Percentiles rank a stretch among this genome's conserved stretches.
phyloP scores from a whole-genome alignment of 306 rosid species.

The Cucurbita pepo region DNA sequence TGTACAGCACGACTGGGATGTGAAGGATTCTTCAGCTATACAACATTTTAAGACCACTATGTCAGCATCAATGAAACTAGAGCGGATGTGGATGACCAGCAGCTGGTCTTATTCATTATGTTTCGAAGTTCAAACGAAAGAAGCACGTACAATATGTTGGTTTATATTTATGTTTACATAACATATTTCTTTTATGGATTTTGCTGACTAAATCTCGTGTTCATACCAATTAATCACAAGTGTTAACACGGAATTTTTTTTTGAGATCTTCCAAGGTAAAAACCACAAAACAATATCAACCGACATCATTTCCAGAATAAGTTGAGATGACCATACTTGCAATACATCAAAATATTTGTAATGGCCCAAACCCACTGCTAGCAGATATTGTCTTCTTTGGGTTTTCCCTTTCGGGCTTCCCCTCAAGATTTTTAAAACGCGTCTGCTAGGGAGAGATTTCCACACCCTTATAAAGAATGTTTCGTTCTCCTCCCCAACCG shows the following conservation, averaged over 20 bases:
- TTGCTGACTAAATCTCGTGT: not conserved
- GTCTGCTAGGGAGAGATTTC: no score
- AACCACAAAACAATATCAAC: not conserved
- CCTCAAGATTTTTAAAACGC: no score
- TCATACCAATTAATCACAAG: not conserved
- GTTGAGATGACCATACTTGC: not conserved
- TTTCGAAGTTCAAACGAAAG: not conserved
- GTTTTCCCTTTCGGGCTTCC: no score
- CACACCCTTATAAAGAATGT: no score
- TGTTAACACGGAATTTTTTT: not conserved
- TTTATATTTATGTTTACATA: not conserved
- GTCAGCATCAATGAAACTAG: not conserved
- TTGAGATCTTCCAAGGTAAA: not conserved
- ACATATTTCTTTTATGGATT: not conserved
- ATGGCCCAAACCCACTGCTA: not conserved
- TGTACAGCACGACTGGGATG: slow-evolving; percentile 74
- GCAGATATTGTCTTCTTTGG: no score
- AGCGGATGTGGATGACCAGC: not conserved
- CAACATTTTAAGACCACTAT: not conserved
- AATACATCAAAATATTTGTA: not conserved
- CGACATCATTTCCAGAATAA: not conserved
- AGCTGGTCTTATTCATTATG: not conserved
- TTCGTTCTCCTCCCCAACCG: no score
- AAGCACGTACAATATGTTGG: not conserved
- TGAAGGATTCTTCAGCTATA: slow-evolving; percentile 82